Conservation (phyloP, 768 basidiomycete species). For the Coprinopsis sp. region DNA sequence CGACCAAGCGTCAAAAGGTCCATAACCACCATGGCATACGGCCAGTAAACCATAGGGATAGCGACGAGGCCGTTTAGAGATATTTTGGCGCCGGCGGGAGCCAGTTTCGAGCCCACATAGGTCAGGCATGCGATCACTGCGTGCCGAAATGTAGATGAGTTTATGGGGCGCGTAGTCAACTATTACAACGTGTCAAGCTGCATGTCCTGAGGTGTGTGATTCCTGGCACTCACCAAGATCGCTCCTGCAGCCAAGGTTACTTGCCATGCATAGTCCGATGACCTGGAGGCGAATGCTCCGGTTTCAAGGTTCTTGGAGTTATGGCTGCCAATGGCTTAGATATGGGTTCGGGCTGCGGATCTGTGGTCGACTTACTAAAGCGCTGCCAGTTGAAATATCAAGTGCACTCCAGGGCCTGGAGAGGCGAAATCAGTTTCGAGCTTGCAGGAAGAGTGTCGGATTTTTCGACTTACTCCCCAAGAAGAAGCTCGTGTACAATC, state of each 20-base stretch:
- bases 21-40: slow-evolving; percentile 66
- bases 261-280: too few relatives aligned
- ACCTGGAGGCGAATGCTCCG: too few relatives aligned
- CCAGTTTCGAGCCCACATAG: slow-evolving; percentile 63
- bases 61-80: slow-evolving; percentile 76
- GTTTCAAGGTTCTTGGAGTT: too few relatives aligned
- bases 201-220: too few relatives aligned
- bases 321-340: too few relatives aligned
- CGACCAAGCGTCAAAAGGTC: slow-evolving; percentile 66
- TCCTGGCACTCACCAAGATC: too few relatives aligned
- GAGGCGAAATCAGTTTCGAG: slow-evolving; percentile 49
- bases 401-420: too few relatives aligned
- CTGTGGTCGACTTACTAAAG: slow-evolving; percentile 42
- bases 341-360: too few relatives aligned
- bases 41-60: slow-evolving; percentile 66
- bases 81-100: slow-evolving; percentile 60
- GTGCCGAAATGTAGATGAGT: slow-evolving; percentile 49
- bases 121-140: slow-evolving; percentile 62
- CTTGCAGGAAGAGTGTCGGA: not conserved
- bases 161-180: too few relatives aligned
- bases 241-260: too few relatives aligned
- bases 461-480: slow-evolving; percentile 36
- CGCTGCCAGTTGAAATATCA: not conserved
- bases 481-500: slow-evolving; percentile 69
- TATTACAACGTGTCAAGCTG: too few relatives aligned